Percentiles rank a stretch among this genome's conserved stretches.
Evolutionary conservation across 371 early-diverging fungal genomes (phyloP).

Genomic region (Mucor indicus): DNA sequence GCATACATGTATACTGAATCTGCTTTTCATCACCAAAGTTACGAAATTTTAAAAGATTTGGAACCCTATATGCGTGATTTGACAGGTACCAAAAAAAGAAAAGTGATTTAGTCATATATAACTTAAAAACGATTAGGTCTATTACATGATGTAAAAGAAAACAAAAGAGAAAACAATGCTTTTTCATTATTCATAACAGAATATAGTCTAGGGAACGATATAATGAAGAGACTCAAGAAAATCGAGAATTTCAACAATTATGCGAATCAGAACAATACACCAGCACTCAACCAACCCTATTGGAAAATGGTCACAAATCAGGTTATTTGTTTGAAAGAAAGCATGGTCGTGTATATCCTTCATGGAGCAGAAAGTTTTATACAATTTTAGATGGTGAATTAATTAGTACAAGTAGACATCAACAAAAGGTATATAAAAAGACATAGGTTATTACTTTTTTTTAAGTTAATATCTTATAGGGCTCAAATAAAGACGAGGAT

Average conservation of each 20-base stretch:
- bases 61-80: constrained; percentile 77
- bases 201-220: constrained; percentile 43
- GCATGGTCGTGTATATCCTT: constrained; percentile 64
- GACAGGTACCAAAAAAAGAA: constrained; percentile 34
- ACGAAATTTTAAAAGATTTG: constrained; percentile 69
- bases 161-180: not conserved
- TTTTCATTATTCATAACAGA: not conserved
- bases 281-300: not conserved
- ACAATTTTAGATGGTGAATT: constrained; percentile 65
- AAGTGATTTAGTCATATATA: not conserved
- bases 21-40: constrained; percentile 75
- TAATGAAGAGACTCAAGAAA: constrained; percentile 37
- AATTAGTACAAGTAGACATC: constrained; percentile 47
- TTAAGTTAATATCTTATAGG: not conserved
- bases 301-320: constrained; percentile 30
- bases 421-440: constrained; percentile 38
- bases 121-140: no score
- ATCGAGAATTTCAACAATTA: constrained; percentile 24
- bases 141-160: constrained; percentile 37
- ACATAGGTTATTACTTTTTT: not conserved
- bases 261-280: constrained; percentile 22
- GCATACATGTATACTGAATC: constrained; percentile 73
- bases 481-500: constrained; percentile 39
- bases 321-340: constrained; percentile 79
- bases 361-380: constrained; percentile 76